Evolutionary conservation across 495 filamentous ascomycete species (phyloP), one percentile per base, ranked within the genome.

Genomic region (Penicillium paxilli): DNA sequence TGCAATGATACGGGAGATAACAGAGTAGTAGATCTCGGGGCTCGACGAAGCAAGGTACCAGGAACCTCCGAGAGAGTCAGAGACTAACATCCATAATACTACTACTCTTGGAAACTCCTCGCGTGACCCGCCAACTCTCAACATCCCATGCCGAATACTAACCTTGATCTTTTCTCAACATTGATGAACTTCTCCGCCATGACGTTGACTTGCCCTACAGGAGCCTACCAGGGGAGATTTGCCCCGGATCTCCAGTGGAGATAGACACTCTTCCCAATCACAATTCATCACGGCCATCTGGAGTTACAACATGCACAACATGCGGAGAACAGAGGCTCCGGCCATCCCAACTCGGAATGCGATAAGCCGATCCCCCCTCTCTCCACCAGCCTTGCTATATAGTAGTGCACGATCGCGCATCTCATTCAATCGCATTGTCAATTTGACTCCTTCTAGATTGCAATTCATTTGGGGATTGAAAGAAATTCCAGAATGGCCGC

Each of bases 311-410:
- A 19, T 38, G 47, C 10, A n/a, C 30, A 49, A 21, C 2, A 44
- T 41, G 38, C 0, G 23, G 38, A 33, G 17, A 44, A 51, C 24
- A 41, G 37, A 51, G 49, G n/a, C 49, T 51, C 37, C 38, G 14
- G 24, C n/a, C 14, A 11, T 22, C 38, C 37, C 1, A n/a, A n/a
- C 12, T 32, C 10, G 49, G 49, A 51, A 44, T 23, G 4, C 1
- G 12, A 9, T 4, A 10, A 7, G 49, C 5, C 38, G 49, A 51
- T 51, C 49, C 37, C 19, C 41, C 28, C 35, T 19, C 41, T 23
- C 35, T 30, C 25, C 24, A 32, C 26, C 24, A 7, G 22, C 8
- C n/a, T n/a, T n/a, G n/a, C 12, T 35, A 48, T 48, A 48, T 32
- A 20, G 14, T 28, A 16, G 7, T 20, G 19, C 46, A 19, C 12